These are phyloP conservation scores for Echium plantagineum DNA, from an alignment of 257 asterid species.

Conservation along the genomic window DNA sequence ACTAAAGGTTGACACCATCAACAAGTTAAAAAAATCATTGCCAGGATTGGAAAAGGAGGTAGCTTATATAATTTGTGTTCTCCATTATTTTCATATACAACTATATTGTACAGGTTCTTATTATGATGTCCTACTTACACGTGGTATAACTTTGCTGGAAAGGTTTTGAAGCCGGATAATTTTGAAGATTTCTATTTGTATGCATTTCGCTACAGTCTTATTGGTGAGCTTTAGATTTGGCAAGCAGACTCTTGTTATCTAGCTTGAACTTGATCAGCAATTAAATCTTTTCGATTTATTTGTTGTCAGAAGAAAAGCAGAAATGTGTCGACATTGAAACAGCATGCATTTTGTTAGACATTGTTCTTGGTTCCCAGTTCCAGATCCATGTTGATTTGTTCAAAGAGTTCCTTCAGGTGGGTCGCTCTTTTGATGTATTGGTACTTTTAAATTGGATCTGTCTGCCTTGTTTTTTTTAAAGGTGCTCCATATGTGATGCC, in stretches of 20 bases:
- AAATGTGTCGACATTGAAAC: constrained; percentile 68
- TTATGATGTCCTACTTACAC: constrained; percentile 3
- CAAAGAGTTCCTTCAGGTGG: constrained; percentile 62
- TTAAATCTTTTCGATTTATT: constrained; percentile 8
- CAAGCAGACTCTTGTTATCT: neutral
- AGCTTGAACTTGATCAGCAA: neutral
- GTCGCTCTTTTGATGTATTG: constrained; percentile 12
- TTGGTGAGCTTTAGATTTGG: constrained; percentile 32
- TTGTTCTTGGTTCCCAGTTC: constrained; percentile 54
- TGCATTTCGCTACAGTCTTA: constrained; percentile 65
- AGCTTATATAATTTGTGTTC: neutral
- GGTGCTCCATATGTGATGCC: too few species aligned
- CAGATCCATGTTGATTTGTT: constrained; percentile 58
- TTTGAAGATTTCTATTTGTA: constrained; percentile 57
- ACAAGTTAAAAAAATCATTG: constrained; percentile 54
- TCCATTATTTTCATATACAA: neutral
- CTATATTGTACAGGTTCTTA: neutral
- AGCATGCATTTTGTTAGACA: constrained; percentile 56
- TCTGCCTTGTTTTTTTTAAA: too few species aligned
- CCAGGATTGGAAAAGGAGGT: constrained; percentile 66
- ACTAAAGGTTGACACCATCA: constrained; percentile 41
- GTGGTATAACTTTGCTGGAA: constrained; percentile 9
- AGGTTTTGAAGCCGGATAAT: constrained; percentile 56
- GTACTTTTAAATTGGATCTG: neutral
- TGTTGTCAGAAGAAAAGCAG: constrained; percentile 73